phyloP scores from a whole-genome alignment of 1,284 basidiomycete species.

The Laetiporus sulphureus region DNA sequence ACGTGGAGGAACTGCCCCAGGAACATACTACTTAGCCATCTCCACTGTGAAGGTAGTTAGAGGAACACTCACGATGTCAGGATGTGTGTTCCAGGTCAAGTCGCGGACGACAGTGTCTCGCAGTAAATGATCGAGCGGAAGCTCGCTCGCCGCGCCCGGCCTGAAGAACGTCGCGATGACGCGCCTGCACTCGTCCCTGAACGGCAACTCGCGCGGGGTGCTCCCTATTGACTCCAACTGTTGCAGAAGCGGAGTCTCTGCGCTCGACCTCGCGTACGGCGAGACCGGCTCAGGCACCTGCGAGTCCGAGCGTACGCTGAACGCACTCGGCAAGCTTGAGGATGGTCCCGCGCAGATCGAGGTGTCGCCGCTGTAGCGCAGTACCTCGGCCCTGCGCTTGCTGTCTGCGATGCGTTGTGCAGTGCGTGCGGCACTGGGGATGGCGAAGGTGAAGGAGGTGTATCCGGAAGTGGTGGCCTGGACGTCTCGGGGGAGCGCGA shows the following conservation, averaged over 20 bases:
- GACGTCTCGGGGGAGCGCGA: slow-evolving; percentile 19
- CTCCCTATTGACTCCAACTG: not conserved
- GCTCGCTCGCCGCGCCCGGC: slow-evolving; percentile 28
- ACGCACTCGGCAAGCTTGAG: not conserved
- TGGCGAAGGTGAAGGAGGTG: slow-evolving; percentile 16
- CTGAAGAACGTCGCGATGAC: slow-evolving; percentile 32
- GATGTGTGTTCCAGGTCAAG: slow-evolving; percentile 29
- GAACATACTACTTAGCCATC: not conserved
- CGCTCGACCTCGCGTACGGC: slow-evolving; percentile 2
- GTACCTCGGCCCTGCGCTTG: slow-evolving; percentile 5
- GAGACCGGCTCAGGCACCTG: not conserved
- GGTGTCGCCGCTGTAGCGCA: not conserved
- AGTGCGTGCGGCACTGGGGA: slow-evolving; percentile 17
- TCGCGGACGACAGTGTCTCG: slow-evolving; percentile 28
- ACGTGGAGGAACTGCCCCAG: slow-evolving; percentile 27
- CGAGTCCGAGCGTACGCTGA: not conserved
- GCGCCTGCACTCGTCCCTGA: slow-evolving; percentile 27
- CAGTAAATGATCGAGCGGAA: slow-evolving; percentile 27
- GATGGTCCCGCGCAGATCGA: too few relatives aligned
- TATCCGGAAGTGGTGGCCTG: slow-evolving; percentile 19
- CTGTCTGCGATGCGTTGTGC: slow-evolving; percentile 15
- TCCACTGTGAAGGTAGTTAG: not conserved
- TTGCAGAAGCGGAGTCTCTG: slow-evolving; percentile 9
- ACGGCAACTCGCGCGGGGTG: slow-evolving; percentile 18
- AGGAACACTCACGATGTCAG: slow-evolving; percentile 28